These are phyloP conservation scores for Talaromyces sp. DNA, from an alignment of 2,329 filamentous ascomycete species.

Conservation along the genomic window DNA sequence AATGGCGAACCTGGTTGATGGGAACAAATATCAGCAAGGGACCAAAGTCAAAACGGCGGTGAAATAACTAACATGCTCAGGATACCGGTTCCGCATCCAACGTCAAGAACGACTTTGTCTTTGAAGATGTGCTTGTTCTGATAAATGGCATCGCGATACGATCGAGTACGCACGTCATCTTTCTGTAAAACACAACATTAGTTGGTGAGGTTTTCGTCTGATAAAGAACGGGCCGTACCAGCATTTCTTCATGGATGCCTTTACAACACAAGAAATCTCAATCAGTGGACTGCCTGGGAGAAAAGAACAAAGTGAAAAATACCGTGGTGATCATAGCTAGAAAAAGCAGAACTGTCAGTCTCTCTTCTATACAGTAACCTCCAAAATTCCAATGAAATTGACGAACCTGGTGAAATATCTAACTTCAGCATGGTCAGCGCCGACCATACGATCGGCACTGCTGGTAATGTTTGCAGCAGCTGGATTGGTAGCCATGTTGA, in stretches of 20 bases:
- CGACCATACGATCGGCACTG: constrained; percentile 45
- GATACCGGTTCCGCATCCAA: constrained; percentile 92
- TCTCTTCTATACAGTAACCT: constrained; percentile 18
- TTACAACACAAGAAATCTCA: constrained; percentile 14
- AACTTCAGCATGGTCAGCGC: constrained; percentile 89
- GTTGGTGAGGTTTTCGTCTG: background rate
- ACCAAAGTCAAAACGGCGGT: background rate
- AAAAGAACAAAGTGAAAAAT: constrained; percentile 25
- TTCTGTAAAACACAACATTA: constrained; percentile 55
- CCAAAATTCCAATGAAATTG: background rate
- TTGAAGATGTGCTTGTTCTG: constrained; percentile 82
- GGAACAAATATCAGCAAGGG: background rate
- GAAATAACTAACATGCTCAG: constrained; percentile 77
- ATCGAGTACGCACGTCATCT: constrained; percentile 94
- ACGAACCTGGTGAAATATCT: constrained; percentile 97
- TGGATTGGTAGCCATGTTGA: constrained; percentile 2
- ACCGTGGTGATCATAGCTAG: constrained; percentile 97
- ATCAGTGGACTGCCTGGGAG: constrained; percentile 13
- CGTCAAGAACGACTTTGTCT: constrained; percentile 82
- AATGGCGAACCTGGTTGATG: constrained; percentile 74
- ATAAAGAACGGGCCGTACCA: constrained; percentile 55
- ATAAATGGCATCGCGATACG: constrained; percentile 98
- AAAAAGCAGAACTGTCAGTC: constrained; percentile 14
- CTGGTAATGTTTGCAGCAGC: constrained; percentile 22
- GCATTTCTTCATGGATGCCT: constrained; percentile 98